Evolutionary conservation across 352 stramenopile genomes (phyloP).

Genomic region (Globisporangium solare): DNA sequence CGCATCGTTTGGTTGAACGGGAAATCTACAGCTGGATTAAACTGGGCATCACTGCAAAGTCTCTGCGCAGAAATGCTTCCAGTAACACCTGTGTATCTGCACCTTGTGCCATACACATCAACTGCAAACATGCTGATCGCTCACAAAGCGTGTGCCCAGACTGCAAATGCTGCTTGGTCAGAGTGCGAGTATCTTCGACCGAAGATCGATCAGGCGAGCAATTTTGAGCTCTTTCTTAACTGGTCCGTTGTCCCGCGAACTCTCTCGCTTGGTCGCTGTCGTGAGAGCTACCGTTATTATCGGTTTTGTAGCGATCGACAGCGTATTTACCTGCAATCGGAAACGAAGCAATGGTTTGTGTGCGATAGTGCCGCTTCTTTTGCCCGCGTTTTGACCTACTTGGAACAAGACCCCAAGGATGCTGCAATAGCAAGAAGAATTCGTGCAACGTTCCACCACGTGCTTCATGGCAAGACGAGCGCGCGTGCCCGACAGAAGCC

Average conservation of each 20-base stretch:
- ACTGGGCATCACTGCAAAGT: slow-evolving; percentile 35
- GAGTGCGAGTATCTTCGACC: slow-evolving; percentile 47
- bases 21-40: slow-evolving; percentile 32
- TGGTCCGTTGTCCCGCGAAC: slow-evolving; percentile 57
- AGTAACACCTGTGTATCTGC: slow-evolving; percentile 36
- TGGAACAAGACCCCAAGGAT: slow-evolving; percentile 36
- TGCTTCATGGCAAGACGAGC: slow-evolving; percentile 26
- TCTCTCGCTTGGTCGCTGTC: slow-evolving; percentile 50
- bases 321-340: slow-evolving; percentile 48
- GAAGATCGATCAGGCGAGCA: slow-evolving; percentile 38
- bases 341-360: slow-evolving; percentile 43
- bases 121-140: slow-evolving; percentile 31
- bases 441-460: slow-evolving; percentile 31
- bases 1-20: slow-evolving; percentile 66
- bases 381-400: slow-evolving; percentile 38
- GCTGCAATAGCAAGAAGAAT: slow-evolving; percentile 26
- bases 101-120: slow-evolving; percentile 31
- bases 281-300: slow-evolving; percentile 48
- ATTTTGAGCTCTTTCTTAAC: slow-evolving; percentile 63
- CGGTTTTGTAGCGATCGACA: slow-evolving; percentile 56
- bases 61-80: slow-evolving; percentile 29
- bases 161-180: slow-evolving; percentile 58
- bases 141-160: slow-evolving; percentile 55
- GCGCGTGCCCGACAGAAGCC: background rate
- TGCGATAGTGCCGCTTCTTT: slow-evolving; percentile 26